Conservation (phyloP, 176 grass and related monocot species). For the Thalia dealbata region DNA sequence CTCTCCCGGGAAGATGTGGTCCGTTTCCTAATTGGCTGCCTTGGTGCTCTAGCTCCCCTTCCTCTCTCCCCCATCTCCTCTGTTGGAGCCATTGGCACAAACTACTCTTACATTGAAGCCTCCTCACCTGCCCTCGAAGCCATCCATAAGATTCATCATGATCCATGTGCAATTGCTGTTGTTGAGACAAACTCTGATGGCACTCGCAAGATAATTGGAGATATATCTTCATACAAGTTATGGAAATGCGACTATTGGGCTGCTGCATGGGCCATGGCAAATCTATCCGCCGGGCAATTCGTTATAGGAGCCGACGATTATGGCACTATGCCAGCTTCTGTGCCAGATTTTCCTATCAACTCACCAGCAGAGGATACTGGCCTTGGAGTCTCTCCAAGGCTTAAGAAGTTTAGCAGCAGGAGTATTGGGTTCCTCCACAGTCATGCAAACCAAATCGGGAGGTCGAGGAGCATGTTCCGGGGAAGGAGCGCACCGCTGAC, state of each 20-base stretch:
- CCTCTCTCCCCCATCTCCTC: slow-evolving; percentile 71
- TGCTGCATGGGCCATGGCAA: slow-evolving; percentile 67
- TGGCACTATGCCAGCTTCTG: slow-evolving; percentile 21
- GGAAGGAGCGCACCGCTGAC: slow-evolving; percentile 59
- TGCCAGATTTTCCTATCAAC: slow-evolving; percentile 22
- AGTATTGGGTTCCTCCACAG: slow-evolving; percentile 65
- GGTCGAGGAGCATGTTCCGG: slow-evolving; percentile 48
- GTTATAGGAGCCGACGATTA: slow-evolving; percentile 66
- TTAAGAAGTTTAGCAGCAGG: slow-evolving; percentile 78
- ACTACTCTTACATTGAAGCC: slow-evolving; percentile 43
- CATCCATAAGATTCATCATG: slow-evolving; percentile 51
- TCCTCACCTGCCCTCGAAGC: slow-evolving; percentile 60
- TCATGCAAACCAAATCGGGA: slow-evolving; percentile 29
- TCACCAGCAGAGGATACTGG: slow-evolving; percentile 18
- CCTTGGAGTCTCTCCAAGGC: slow-evolving; percentile 36
- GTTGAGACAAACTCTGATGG: slow-evolving; percentile 48
- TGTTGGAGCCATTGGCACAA: slow-evolving; percentile 49
- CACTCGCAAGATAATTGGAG: slow-evolving; percentile 62
- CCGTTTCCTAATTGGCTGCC: slow-evolving; percentile 84
- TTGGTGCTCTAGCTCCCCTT: slow-evolving; percentile 73
- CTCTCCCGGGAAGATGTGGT: slow-evolving; percentile 84
- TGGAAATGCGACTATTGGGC: slow-evolving; percentile 92
- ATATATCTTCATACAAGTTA: slow-evolving; percentile 92
- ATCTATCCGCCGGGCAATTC: slow-evolving; percentile 79
- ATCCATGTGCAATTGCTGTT: slow-evolving; percentile 64